Base-by-base conservation (phyloP, 2,329 filamentous ascomycete species). In the Claviceps capensis region DNA sequence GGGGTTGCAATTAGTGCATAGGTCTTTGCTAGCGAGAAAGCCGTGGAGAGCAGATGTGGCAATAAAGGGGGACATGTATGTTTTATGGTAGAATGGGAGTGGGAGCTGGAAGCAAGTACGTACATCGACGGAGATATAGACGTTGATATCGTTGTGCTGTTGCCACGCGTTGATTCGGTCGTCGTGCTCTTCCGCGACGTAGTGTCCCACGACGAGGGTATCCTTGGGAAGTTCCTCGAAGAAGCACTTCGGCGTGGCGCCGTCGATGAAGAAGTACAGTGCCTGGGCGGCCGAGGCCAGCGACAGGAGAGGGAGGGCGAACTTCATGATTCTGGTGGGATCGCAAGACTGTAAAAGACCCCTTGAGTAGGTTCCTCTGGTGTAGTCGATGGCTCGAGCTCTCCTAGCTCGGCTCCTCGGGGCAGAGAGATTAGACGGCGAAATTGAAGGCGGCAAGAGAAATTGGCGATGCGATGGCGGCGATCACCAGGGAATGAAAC, bases 161-260 rank as follows among this genome's bases (percentile, higher is more conserved):
- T 75, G 70, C 80, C 88, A 97, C 49, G 72, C 67, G 59, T 80
- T 78, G 53, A 75, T 71, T 59, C 82, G 72, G 53, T 86, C 79
- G 68, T 93, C 83, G 73, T 81, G 93, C 68, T 94, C 86, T 69
- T 93, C 85, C 49, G 88, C 88, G 52, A 78, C 81, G 76, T 90
- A 98, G 71, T 93, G 85, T 60, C 93, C 93, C 54, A 96, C 90
- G 52, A 98, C 91, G 53, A 98, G 74, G 14, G 93, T 97, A 69
- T 95, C 91, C 76, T 97, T 96, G 59, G 93, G 90, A 54, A 98
- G 79, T 70, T 97, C 91, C 74, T 98, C 93, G 72, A 86, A 95
- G 81, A 98, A 98, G 73, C 93, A 98, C 73, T 94, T 96, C 60
- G 88, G 85, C 58, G 80, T 74, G 48, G 79, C 78, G 63, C 86